Conservation (phyloP, 768 basidiomycete species). For the Podaxis sp. region DNA sequence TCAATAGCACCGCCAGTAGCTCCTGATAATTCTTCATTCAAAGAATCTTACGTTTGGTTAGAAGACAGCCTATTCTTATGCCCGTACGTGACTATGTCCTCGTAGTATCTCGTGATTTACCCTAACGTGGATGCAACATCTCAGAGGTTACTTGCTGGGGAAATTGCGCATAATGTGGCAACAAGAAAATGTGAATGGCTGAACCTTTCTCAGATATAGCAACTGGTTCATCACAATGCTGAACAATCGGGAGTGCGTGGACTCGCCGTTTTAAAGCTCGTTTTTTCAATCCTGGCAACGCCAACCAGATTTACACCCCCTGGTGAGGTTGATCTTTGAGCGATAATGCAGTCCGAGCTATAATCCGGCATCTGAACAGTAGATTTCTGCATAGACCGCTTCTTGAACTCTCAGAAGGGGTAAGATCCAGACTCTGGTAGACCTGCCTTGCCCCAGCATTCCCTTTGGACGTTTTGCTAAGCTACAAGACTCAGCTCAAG, state of each 20-base stretch:
- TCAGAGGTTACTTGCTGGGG: background rate
- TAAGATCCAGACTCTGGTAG: too few relatives aligned
- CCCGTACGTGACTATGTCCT: background rate
- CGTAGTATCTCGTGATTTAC: background rate
- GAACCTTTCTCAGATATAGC: background rate
- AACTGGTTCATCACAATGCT: constrained; percentile 3
- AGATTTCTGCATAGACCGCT: too few relatives aligned
- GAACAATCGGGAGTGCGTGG: background rate
- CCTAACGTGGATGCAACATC: background rate
- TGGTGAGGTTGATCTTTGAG: too few relatives aligned
- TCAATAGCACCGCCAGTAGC: background rate
- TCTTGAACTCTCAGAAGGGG: too few relatives aligned
- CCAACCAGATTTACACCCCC: too few relatives aligned
- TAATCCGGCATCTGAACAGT: too few relatives aligned
- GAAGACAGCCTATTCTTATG: background rate
- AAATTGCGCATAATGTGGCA: background rate
- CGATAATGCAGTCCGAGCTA: too few relatives aligned
- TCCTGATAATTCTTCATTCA: background rate
- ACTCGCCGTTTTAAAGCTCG: background rate
- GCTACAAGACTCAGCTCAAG: too few relatives aligned
- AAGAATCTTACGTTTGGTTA: background rate
- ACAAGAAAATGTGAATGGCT: background rate
- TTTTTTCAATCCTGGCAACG: too few relatives aligned
- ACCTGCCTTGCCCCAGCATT: too few relatives aligned
- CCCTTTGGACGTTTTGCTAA: too few relatives aligned